Base-by-base conservation (phyloP, 768 basidiomycete genomes). In the Suillus hirtellus region DNA sequence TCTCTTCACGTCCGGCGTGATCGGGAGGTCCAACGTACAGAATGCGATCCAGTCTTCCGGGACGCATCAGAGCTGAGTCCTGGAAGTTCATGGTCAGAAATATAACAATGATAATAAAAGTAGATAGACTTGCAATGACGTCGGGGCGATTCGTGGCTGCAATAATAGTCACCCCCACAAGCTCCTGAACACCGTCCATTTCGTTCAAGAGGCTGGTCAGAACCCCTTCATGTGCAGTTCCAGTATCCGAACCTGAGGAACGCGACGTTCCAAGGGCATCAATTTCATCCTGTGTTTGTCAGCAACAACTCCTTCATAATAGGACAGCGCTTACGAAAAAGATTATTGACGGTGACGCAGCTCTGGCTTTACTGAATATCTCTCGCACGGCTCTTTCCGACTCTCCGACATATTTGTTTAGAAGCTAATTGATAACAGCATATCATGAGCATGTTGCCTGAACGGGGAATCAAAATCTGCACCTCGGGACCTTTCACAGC, bases 401-500 rank as follows among this genome's bases (percentile, higher is more conserved):
- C 77, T 99, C 97, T 24, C 97, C 97, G 19, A 99, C 95, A 69
- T 89, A 99, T 76, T 99, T 99, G 78, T 90, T 99, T 60, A 99
- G 73, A 0, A 99, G 84, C 95, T 99, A 70, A n/a, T 47, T 67
- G 27, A 50, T 34, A 64, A 59, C 55, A 44, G 24, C 38, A 62
- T 37, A 60, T 37, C 31, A 40, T 38, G 21, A 40, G 15, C 19
- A 35, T 17, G 37, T 10, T 58, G 24, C 14, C 5, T 24, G 44
- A 54, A 61, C 35, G 49, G 10, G 37, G 47, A 47, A 52, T 7
- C n/a, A 60, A 38, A 8, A 15, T 40, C 67, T 84, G 67, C 67
- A 92, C 96, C 85, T 99, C 97, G 1, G 97, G 95, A 0, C 97
- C 97, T 75, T 97, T 97, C 38, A 99, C 93, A 27, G 96, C 95